Evolutionary conservation across 805 yeast genomes (phyloP).

Genomic region (Candida rishiriensis): DNA sequence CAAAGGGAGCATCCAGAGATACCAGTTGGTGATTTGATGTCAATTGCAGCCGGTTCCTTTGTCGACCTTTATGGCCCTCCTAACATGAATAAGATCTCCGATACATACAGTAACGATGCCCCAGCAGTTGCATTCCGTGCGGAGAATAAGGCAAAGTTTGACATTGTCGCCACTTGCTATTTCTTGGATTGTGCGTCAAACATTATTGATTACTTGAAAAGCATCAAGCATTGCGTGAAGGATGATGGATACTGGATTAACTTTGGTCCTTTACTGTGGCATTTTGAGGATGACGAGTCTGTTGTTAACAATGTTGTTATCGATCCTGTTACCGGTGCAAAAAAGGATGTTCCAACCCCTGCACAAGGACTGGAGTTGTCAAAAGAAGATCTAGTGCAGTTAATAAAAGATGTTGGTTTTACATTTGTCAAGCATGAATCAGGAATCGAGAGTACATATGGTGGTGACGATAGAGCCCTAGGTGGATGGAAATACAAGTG

Average conservation of each 20-base stretch:
- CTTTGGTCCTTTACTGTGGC: constrained; percentile 71
- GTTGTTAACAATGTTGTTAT: constrained; percentile 20
- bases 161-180: constrained; percentile 50
- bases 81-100: constrained; percentile 28
- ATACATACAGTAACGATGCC: constrained; percentile 33
- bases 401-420: constrained; percentile 50
- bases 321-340: constrained; percentile 21
- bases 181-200: constrained; percentile 64
- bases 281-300: constrained; percentile 50
- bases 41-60: constrained; percentile 72
- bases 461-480: constrained; percentile 44
- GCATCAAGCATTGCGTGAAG: constrained; percentile 43
- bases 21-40: constrained; percentile 50
- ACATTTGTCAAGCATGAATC: constrained; percentile 39
- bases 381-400: constrained; percentile 46
- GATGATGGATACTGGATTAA: constrained; percentile 54
- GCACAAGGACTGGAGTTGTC: constrained; percentile 57
- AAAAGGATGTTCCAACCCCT: constrained; percentile 29
- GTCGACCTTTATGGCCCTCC: constrained; percentile 60
- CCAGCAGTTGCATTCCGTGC: constrained; percentile 39
- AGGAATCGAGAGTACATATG: constrained; percentile 46
- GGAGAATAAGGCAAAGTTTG: constrained; percentile 35
- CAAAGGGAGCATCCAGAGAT: constrained; percentile 34
- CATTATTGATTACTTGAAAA: constrained; percentile 50
- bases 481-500: constrained; percentile 58